Evolutionary conservation across 139 green algal genomes (phyloP).

Genomic region (Picochlorum costavermella): DNA sequence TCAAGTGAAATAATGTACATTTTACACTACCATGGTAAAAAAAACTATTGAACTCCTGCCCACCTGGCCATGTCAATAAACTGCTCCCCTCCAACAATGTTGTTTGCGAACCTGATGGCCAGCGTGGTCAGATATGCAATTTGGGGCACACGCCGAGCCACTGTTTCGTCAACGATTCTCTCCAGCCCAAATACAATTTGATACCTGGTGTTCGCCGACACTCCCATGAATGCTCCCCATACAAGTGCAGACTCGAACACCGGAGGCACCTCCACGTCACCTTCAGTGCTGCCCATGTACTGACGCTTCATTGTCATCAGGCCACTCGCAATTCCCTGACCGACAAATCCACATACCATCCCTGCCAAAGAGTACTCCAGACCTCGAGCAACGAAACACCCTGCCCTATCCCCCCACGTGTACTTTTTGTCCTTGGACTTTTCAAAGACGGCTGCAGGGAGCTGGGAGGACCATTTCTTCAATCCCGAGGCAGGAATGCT

Average conservation of each 20-base stretch:
- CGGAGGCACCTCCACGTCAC: constrained; percentile 68
- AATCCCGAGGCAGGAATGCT: constrained; percentile 1
- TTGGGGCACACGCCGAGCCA: constrained; percentile 38
- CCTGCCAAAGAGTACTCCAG: constrained; percentile 83
- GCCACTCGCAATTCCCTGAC: constrained; percentile 82
- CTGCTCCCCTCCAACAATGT: constrained; percentile 86
- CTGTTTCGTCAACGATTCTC: constrained; percentile 71
- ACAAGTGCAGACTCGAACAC: constrained; percentile 71
- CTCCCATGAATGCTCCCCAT: constrained; percentile 91
- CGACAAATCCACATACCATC: constrained; percentile 78
- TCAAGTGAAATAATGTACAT: constrained; percentile 30
- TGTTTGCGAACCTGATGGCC: constrained; percentile 88
- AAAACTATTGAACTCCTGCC: constrained; percentile 77
- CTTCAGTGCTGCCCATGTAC: constrained; percentile 42
- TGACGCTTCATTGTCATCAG: constrained; percentile 72
- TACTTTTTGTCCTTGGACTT: constrained; percentile 41
- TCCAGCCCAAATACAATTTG: constrained; percentile 86
- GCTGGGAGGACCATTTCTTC: constrained; percentile 7
- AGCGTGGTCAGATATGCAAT: constrained; percentile 76
- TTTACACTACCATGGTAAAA: background rate
- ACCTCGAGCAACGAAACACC: constrained; percentile 68
- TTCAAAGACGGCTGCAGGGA: constrained; percentile 73
- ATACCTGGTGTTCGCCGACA: constrained; percentile 90
- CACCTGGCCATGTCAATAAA: constrained; percentile 94
- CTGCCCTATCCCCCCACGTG: constrained; percentile 35